Evolutionary conservation across 148 eudicot genomes (phyloP).

Genomic region (Nepenthes mirabilis): DNA sequence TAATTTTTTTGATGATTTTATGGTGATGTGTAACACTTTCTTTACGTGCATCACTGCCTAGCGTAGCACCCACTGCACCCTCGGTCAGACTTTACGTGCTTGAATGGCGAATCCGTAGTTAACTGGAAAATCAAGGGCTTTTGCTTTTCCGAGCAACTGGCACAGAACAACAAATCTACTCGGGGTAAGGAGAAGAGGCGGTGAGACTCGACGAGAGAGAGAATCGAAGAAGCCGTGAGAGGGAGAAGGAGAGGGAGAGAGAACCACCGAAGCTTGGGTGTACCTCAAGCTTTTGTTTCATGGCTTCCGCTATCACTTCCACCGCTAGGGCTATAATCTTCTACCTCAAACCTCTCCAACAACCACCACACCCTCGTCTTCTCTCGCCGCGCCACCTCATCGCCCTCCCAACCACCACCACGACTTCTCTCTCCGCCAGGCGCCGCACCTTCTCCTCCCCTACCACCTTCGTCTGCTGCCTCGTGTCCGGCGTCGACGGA

Average conservation of each 20-base stretch:
- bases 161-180: slow-evolving; percentile 3
- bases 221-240: slow-evolving; percentile 5
- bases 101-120: slow-evolving; percentile 18
- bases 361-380: slow-evolving; percentile 14
- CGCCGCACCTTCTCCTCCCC: slow-evolving; percentile 7
- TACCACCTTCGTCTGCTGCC: slow-evolving; percentile 20
- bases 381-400: slow-evolving; percentile 12
- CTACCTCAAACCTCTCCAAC: slow-evolving; percentile 27
- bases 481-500: slow-evolving; percentile 58
- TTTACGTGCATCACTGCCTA: no score
- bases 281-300: slow-evolving; percentile 5
- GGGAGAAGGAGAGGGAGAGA: neutral
- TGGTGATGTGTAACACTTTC: no score
- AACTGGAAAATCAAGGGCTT: neutral
- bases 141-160: neutral
- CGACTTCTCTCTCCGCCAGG: slow-evolving; percentile 14
- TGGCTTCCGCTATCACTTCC: slow-evolving; percentile 29
- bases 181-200: neutral
- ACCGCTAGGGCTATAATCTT: slow-evolving; percentile 21
- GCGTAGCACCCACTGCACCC: no score
- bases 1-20: no score
- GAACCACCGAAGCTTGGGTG: neutral
- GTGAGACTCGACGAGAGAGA: neutral
- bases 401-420: slow-evolving; percentile 7
- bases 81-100: no score